Percentiles rank a stretch among this genome's conserved stretches.
phyloP scores from a whole-genome alignment of 2,329 filamentous ascomycete species.

The Talaromyces pinophilus region DNA sequence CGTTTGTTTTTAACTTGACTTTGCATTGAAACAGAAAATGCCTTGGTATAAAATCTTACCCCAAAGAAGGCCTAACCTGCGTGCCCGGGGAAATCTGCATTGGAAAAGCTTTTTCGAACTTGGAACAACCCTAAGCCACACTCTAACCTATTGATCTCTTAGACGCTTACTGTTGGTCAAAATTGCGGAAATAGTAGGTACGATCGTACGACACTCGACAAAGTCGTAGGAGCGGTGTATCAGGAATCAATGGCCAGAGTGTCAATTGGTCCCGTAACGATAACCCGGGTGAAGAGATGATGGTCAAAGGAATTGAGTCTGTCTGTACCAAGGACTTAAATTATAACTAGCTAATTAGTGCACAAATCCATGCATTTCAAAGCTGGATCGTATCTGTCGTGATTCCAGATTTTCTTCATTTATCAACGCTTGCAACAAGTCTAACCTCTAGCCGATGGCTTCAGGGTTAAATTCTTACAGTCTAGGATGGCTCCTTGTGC shows the following conservation, averaged over 20 bases:
- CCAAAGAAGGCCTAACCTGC: background rate
- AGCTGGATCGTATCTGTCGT: background rate
- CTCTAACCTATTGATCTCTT: background rate
- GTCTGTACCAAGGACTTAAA: background rate
- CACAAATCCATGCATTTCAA: background rate
- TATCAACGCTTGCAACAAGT: background rate
- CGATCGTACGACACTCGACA: background rate
- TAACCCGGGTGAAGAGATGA: background rate
- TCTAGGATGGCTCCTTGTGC: background rate
- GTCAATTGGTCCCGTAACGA: background rate
- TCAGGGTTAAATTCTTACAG: background rate
- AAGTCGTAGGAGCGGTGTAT: background rate
- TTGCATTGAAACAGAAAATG: background rate
- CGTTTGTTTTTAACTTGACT: background rate
- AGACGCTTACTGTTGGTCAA: background rate
- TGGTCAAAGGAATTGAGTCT: background rate
- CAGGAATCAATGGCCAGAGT: background rate
- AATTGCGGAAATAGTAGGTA: background rate
- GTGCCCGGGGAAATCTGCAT: background rate
- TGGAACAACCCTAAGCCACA: background rate
- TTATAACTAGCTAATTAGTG: background rate
- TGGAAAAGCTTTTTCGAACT: background rate
- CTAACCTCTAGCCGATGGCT: background rate
- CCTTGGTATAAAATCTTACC: background rate
- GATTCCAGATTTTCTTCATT: background rate